A percentile compares a stretch with the other conserved stretches of the same genome.
These are phyloP conservation scores for Fraxinus nigra DNA, from an alignment of 305 asterid species.

Conservation along the genomic window DNA sequence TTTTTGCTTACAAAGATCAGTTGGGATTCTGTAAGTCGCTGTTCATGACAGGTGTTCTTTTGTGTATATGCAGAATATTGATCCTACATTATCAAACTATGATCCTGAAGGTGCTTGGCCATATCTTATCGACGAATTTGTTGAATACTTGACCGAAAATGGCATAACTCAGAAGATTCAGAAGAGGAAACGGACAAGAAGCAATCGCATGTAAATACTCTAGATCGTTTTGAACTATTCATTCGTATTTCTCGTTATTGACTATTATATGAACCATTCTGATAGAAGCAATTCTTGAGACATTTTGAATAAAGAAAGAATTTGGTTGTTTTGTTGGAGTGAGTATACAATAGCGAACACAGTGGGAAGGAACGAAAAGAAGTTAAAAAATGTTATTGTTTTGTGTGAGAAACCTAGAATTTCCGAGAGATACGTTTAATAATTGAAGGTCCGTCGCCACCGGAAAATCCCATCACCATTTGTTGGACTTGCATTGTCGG, in stretches of 20 bases:
- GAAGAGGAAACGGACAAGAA: constrained; percentile 5
- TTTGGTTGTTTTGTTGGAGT: not conserved
- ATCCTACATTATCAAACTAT: constrained; percentile 77
- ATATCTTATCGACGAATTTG: constrained; percentile 93
- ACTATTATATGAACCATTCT: not conserved
- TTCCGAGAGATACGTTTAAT: too few species aligned
- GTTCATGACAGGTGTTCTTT: not conserved
- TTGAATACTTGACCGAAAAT: constrained; percentile 75
- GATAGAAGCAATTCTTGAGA: not conserved
- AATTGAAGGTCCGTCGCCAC: too few species aligned
- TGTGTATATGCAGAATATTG: constrained; percentile 64
- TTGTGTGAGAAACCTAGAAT: not conserved
- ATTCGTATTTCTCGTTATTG: constrained; percentile 11
- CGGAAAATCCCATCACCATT: too few species aligned
- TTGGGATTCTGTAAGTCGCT: not conserved
- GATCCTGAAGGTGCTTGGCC: constrained; percentile 99
- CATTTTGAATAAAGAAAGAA: not conserved
- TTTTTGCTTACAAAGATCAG: not conserved
- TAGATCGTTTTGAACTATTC: constrained; percentile 26
- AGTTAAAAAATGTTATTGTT: not conserved
- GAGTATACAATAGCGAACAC: not conserved
- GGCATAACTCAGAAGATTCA: constrained; percentile 54
- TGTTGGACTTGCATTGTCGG: too few species aligned
- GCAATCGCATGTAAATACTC: constrained; percentile 26
- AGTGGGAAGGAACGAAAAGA: not conserved